These are phyloP conservation scores for Achaetomium macrosporum DNA, from an alignment of 2,329 filamentous ascomycete species.

Conservation along the genomic window DNA sequence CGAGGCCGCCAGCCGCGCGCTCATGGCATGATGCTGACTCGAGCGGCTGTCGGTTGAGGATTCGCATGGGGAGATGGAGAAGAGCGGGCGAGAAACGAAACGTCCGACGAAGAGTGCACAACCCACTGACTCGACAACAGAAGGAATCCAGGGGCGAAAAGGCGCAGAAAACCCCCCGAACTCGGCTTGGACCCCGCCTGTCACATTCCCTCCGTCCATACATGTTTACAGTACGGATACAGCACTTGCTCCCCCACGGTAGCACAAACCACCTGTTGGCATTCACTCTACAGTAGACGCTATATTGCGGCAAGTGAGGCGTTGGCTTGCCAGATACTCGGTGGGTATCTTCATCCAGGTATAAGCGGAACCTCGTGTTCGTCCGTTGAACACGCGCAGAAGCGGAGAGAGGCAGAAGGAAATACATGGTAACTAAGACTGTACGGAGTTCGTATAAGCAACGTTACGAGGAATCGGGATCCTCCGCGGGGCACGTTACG, in stretches of 20 bases:
- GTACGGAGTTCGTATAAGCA: too few relatives aligned
- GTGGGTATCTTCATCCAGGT: too few relatives aligned
- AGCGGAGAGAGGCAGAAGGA: too few relatives aligned
- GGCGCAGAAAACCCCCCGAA: background rate
- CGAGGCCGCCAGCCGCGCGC: constrained; percentile 18
- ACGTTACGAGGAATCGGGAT: too few relatives aligned
- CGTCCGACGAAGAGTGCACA: constrained; percentile 1
- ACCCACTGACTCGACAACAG: background rate
- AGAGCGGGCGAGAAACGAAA: background rate
- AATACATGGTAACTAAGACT: too few relatives aligned
- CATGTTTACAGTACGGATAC: too few relatives aligned
- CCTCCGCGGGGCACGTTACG: too few relatives aligned
- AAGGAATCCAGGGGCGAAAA: background rate
- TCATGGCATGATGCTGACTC: constrained; percentile 9
- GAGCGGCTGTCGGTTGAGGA: constrained; percentile 4
- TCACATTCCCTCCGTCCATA: background rate
- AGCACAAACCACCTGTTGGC: background rate
- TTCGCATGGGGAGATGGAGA: background rate
- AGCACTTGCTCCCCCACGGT: background rate
- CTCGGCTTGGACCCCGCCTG: background rate
- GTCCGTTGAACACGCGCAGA: too few relatives aligned
- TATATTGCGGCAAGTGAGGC: background rate
- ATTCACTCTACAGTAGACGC: background rate
- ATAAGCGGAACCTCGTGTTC: too few relatives aligned
- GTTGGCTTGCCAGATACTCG: background rate